Conservation (phyloP, 768 basidiomycete genomes). For the Leccinum disarticulatum region DNA sequence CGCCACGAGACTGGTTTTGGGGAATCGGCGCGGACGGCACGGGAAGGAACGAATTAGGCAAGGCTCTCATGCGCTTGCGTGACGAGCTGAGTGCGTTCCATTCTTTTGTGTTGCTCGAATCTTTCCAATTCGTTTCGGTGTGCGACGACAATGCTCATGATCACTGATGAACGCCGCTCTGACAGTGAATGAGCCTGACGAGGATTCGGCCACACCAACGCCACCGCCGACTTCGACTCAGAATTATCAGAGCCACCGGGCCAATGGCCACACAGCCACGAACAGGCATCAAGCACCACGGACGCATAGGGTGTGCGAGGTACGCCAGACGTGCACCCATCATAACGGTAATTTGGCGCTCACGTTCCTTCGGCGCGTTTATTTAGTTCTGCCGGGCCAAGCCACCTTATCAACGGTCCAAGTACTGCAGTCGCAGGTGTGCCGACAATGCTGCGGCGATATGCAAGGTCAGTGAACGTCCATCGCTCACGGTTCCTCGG, state of each 20-base stretch:
- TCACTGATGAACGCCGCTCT: neutral
- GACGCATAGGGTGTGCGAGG: slow-evolving; percentile 23
- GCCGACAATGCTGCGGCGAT: slow-evolving; percentile 41
- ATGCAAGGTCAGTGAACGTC: slow-evolving; percentile 22
- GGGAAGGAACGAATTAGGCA: slow-evolving; percentile 74
- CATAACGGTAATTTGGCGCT: neutral
- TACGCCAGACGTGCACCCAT: slow-evolving; percentile 2
- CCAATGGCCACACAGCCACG: neutral
- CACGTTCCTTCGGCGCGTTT: neutral
- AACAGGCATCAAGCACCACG: slow-evolving; percentile 14
- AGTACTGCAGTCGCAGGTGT: slow-evolving; percentile 63
- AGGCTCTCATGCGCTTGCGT: slow-evolving; percentile 64
- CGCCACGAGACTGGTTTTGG: slow-evolving; percentile 76
- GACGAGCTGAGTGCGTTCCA: slow-evolving; percentile 44
- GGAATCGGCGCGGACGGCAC: slow-evolving; percentile 64
- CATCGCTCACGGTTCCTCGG: neutral
- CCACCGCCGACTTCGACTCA: slow-evolving; percentile 1
- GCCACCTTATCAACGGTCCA: slow-evolving; percentile 53
- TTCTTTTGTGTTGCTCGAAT: neutral
- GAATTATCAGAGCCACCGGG: slow-evolving; percentile 4
- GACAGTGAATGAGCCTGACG: slow-evolving; percentile 14
- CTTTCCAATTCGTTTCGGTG: neutral
- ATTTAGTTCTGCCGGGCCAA: slow-evolving; percentile 50
- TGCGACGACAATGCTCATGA: slow-evolving; percentile 5
- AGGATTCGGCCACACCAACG: neutral